phyloP scores from a whole-genome alignment of 176 grass and related monocot genomes.

The Ensete ventricosum region DNA sequence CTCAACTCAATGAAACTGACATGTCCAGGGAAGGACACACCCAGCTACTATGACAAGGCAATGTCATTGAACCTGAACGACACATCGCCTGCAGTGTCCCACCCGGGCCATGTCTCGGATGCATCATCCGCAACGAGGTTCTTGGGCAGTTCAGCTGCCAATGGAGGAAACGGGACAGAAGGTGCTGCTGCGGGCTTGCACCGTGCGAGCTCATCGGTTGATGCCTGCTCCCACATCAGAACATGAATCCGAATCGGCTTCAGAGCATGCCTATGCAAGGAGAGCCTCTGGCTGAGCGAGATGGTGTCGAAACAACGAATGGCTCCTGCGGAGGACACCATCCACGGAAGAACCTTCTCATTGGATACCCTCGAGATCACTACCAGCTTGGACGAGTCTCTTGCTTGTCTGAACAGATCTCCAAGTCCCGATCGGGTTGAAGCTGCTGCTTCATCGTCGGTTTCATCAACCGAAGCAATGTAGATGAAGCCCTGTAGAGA shows the following conservation, averaged over 20 bases:
- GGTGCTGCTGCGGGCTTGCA: background rate
- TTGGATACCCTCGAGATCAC: slow-evolving; percentile 66
- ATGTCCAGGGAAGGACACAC: too few species aligned
- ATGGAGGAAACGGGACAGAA: background rate
- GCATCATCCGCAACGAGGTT: slow-evolving; percentile 12
- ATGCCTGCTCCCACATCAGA: slow-evolving; percentile 44
- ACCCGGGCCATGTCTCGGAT: slow-evolving; percentile 18
- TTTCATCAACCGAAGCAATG: slow-evolving; percentile 57
- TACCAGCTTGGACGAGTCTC: slow-evolving; percentile 42
- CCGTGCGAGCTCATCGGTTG: background rate
- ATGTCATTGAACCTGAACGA: slow-evolving; percentile 61
- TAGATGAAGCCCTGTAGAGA: slow-evolving; percentile 65
- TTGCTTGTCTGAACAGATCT: slow-evolving; percentile 46
- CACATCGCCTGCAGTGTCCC: slow-evolving; percentile 38
- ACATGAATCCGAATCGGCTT: slow-evolving; percentile 59
- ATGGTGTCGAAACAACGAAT: slow-evolving; percentile 85
- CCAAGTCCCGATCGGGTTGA: slow-evolving; percentile 59
- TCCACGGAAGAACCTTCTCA: slow-evolving; percentile 81
- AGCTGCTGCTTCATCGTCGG: slow-evolving; percentile 33
- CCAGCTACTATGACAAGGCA: background rate
- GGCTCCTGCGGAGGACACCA: slow-evolving; percentile 47
- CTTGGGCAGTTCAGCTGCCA: slow-evolving; percentile 18
- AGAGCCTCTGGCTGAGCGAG: slow-evolving; percentile 76
- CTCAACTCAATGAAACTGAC: too few species aligned
- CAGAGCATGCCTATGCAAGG: slow-evolving; percentile 53